Evolutionary conservation across 257 asterid species (phyloP).

Genomic region (Plantago major): DNA sequence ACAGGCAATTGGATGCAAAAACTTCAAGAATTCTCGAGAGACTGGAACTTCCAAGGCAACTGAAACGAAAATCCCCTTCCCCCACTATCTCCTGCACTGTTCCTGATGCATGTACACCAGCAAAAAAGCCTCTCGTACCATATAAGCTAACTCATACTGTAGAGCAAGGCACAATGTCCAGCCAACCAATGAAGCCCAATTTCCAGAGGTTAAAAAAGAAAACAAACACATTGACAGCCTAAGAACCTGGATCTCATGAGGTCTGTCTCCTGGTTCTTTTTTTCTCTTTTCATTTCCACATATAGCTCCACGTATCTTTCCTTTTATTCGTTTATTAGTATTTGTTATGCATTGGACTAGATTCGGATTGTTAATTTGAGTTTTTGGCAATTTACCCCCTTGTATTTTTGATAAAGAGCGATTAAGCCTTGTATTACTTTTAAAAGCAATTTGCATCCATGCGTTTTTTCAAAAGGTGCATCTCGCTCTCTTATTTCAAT

Average conservation of each 20-base stretch:
- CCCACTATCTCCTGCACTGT: conserved; percentile 43
- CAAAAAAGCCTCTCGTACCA: conserved; percentile 80
- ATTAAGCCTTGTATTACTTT: too few relatives aligned
- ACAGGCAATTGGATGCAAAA: conserved; percentile 63
- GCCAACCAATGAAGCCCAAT: conserved; percentile 79
- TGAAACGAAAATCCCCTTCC: conserved; percentile 60
- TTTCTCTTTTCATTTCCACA: neutral
- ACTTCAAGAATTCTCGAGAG: conserved; percentile 90
- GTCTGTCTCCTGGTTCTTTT: neutral
- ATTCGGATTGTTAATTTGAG: neutral
- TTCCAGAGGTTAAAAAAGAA: conserved; percentile 70
- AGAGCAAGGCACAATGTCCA: conserved; percentile 31
- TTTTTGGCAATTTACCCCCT: too few relatives aligned
- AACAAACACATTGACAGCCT: conserved; percentile 23
- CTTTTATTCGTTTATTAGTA: neutral
- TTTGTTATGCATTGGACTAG: neutral
- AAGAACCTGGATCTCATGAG: neutral
- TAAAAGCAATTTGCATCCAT: too few relatives aligned
- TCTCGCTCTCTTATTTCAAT: too few relatives aligned
- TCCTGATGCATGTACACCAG: conserved; percentile 32
- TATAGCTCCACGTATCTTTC: neutral
- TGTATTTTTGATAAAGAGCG: too few relatives aligned
- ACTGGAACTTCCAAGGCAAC: conserved; percentile 72
- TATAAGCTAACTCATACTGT: conserved; percentile 31
- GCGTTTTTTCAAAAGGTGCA: too few relatives aligned